Conservation (phyloP, 805 yeast species). For the Grigorovia yakushimaensis region DNA sequence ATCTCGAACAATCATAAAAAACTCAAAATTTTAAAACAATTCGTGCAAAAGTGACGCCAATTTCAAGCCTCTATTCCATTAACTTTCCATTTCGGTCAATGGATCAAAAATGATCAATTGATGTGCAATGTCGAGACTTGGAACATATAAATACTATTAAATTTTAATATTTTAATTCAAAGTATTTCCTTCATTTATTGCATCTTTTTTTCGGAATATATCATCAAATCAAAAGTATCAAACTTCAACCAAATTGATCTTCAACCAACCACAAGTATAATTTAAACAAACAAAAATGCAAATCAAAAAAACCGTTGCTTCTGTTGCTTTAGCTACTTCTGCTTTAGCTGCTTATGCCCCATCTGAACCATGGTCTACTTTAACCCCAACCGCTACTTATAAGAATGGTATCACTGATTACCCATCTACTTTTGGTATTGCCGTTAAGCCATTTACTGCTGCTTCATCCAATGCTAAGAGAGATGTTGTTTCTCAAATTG, state of each 20-base stretch:
- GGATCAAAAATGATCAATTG: neutral
- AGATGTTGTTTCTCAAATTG: slow-evolving; percentile 34
- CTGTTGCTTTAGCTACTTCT: slow-evolving; percentile 21
- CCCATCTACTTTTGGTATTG: slow-evolving; percentile 34
- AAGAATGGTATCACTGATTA: slow-evolving; percentile 30
- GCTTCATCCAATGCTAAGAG: slow-evolving; percentile 31
- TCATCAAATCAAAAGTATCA: neutral
- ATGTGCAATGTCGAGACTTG: neutral
- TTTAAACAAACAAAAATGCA: slow-evolving; percentile 8
- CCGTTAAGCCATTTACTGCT: slow-evolving; percentile 29
- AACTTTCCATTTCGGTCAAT: neutral
- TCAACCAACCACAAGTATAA: neutral
- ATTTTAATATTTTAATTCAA: neutral
- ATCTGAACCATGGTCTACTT: slow-evolving; percentile 33
- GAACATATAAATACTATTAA: neutral
- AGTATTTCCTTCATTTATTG: neutral
- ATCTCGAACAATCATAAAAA: neutral
- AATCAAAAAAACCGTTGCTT: slow-evolving; percentile 16
- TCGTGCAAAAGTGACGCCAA: neutral
- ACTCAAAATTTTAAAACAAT: neutral
- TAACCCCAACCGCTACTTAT: slow-evolving; percentile 32
- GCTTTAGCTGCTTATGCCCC: slow-evolving; percentile 18
- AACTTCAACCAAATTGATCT: neutral
- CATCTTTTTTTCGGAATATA: neutral
- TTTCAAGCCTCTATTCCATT: neutral